Conservation (phyloP, 306 rosid species). For the Boehmeria nivea region DNA sequence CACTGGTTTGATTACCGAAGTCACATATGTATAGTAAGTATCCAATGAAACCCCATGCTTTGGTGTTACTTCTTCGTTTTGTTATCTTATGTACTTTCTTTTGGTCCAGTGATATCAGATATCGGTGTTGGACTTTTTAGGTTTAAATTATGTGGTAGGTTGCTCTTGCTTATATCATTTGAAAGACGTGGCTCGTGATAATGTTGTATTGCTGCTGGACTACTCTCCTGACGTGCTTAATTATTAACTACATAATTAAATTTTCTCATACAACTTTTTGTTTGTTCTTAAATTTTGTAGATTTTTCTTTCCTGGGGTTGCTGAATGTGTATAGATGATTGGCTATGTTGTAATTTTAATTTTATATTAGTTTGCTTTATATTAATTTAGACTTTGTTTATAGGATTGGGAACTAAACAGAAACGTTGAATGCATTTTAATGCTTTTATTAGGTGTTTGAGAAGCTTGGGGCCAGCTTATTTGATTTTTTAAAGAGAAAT, state of each 20-base stretch:
- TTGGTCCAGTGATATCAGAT: conserved; percentile 18
- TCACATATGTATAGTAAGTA: conserved; percentile 95
- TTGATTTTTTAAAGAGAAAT: conserved; percentile 99
- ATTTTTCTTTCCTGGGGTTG: background rate
- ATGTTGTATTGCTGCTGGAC: background rate
- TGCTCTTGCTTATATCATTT: background rate
- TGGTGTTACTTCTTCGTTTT: background rate
- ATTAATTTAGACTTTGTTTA: conserved; percentile 32
- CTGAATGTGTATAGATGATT: background rate
- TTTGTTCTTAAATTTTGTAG: background rate
- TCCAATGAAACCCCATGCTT: conserved; percentile 9
- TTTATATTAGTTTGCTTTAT: conserved; percentile 11
- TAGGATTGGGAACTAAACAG: conserved; percentile 59
- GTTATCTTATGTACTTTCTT: conserved; percentile 2
- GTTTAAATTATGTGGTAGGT: background rate
- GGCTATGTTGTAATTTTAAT: conserved; percentile 13
- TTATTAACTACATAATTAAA: background rate
- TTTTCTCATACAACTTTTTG: background rate
- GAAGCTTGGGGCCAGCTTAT: conserved; percentile 99
- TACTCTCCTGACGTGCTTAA: background rate
- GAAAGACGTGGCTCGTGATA: conserved; percentile 4
- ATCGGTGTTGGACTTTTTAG: background rate
- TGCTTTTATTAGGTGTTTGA: conserved; percentile 98
- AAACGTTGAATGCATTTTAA: conserved; percentile 68
- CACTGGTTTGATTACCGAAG: conserved; percentile 93